A percentile compares a stretch with the other conserved stretches of the same genome.
These are phyloP conservation scores for Penicillium canescens DNA, from an alignment of 495 filamentous ascomycete genomes.

Conservation along the genomic window DNA sequence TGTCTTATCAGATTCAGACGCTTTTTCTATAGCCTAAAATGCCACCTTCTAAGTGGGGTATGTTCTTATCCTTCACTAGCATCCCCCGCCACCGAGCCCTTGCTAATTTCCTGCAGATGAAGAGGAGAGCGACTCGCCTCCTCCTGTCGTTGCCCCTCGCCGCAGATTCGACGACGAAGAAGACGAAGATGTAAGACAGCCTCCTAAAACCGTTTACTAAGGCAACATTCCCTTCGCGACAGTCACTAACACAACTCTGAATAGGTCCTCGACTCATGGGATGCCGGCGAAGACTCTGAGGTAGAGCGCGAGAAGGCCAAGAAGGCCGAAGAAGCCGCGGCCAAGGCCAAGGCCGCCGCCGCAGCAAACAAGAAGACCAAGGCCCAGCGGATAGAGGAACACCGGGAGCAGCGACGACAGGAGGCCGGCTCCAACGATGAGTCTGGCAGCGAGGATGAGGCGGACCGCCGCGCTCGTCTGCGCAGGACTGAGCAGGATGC, in stretches of 20 bases:
- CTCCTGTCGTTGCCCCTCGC: conserved; percentile 57
- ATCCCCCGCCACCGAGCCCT: conserved; percentile 5
- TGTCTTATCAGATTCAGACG: conserved; percentile 11
- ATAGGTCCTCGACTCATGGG: conserved; percentile 95
- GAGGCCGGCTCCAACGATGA: conserved; percentile 58
- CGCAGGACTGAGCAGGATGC: conserved; percentile 79
- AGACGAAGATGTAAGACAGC: conserved; percentile 74
- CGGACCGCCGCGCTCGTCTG: conserved; percentile 68
- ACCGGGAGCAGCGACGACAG: conserved; percentile 45
- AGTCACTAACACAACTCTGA: conserved; percentile 12
- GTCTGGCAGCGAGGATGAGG: conserved; percentile 70
- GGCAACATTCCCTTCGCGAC: not conserved
- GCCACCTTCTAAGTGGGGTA: conserved; percentile 55
- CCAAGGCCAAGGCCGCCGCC: conserved; percentile 88
- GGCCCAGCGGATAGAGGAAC: conserved; percentile 84
- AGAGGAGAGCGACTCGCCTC: conserved; percentile 63
- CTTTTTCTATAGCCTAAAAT: conserved; percentile 29
- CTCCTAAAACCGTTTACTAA: not conserved
- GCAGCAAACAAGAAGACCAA: conserved; percentile 91
- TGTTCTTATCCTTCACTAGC: conserved; percentile 27
- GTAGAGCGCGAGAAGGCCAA: conserved; percentile 93
- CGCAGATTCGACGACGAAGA: conserved; percentile 90
- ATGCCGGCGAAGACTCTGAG: conserved; percentile 95
- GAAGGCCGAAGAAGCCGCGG: conserved; percentile 81
- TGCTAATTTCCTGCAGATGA: conserved; percentile 55